These are phyloP conservation scores for Agarophyton chilense DNA, from an alignment of 23 red algal species.

Conservation along the genomic window DNA sequence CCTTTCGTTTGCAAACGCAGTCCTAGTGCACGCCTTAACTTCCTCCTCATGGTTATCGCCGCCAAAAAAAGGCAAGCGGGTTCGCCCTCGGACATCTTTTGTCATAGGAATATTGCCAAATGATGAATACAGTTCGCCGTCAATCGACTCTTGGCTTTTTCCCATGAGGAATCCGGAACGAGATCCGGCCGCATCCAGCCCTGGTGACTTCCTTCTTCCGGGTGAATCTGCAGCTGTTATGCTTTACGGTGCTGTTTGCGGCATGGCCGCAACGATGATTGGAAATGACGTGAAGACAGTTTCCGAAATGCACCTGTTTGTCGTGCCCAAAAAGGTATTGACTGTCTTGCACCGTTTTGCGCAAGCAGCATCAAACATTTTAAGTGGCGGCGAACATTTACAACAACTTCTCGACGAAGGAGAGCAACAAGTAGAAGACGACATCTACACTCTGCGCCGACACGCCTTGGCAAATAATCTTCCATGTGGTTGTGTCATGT, in stretches of 20 bases:
- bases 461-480: conserved; percentile 2
- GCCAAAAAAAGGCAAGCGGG: not conserved
- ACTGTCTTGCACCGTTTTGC: conserved; percentile 22
- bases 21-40: not conserved
- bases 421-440: not conserved
- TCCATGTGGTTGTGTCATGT: conserved; percentile 5
- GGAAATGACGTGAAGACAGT: not conserved
- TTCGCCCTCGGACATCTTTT: not conserved
- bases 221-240: conserved; percentile 28
- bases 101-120: not conserved
- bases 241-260: conserved; percentile 17
- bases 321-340: conserved; percentile 19
- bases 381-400: not conserved
- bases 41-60: not conserved
- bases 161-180: not conserved
- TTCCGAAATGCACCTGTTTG: not conserved
- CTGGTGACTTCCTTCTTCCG: not conserved
- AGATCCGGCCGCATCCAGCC: not conserved
- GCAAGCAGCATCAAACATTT: not conserved
- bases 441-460: not conserved
- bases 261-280: conserved; percentile 1
- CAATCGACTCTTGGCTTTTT: not conserved
- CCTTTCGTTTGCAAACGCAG: conserved; percentile 10
- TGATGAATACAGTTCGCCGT: not conserved
- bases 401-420: conserved; percentile 22